phyloP scores from a whole-genome alignment of 371 early-diverging fungal genomes.

The Mucor indicus region DNA sequence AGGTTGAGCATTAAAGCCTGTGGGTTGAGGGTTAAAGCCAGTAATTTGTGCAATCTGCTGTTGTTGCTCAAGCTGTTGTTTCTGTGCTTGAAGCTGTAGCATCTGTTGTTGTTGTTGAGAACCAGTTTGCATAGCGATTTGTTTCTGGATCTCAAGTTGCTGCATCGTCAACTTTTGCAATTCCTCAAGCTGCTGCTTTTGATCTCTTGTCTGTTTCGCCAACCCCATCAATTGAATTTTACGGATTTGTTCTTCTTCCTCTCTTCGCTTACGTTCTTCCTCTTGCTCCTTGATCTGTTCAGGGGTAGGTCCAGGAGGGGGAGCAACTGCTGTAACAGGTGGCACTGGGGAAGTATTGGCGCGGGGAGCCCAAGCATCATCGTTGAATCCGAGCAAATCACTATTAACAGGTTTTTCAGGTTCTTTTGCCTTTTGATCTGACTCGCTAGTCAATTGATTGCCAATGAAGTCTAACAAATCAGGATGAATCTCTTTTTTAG shows the following conservation, averaged over 20 bases:
- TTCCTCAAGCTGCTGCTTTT: conserved; percentile 23
- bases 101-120: conserved; percentile 42
- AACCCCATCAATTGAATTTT: conserved; percentile 19
- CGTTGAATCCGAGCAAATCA: conserved; percentile 48
- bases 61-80: conserved; percentile 25
- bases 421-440: conserved; percentile 11
- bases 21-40: background rate
- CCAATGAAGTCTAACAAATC: conserved; percentile 37
- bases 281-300: conserved; percentile 15
- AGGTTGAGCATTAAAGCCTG: background rate
- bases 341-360: conserved; percentile 3
- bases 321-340: conserved; percentile 1
- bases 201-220: conserved; percentile 27
- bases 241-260: conserved; percentile 20
- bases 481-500: conserved; percentile 44
- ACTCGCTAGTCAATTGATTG: conserved; percentile 16
- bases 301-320: conserved; percentile 14
- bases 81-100: conserved; percentile 29
- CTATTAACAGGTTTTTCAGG: conserved; percentile 9
- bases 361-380: conserved; percentile 51
- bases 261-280: conserved; percentile 10
- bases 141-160: conserved; percentile 18
- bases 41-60: conserved; percentile 8
- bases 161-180: conserved; percentile 30
- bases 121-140: conserved; percentile 24